These are phyloP conservation scores for Evernia prunastri DNA, from an alignment of 495 filamentous ascomycete genomes.

Conservation along the genomic window DNA sequence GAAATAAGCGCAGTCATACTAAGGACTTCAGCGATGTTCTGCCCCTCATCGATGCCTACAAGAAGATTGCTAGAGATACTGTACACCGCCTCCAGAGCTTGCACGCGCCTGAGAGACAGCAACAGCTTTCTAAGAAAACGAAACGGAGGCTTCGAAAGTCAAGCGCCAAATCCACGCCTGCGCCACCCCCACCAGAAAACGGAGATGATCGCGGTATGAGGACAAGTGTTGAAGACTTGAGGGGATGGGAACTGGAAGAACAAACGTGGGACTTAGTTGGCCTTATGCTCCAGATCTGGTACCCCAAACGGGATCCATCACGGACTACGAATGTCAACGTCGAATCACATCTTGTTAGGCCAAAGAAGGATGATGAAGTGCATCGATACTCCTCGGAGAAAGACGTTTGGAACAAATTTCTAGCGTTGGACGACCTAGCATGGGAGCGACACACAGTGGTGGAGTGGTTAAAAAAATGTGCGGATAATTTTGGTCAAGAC, in stretches of 20 bases:
- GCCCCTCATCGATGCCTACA: constrained; percentile 31
- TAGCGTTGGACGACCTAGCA: constrained; percentile 61
- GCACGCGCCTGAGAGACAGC: constrained; percentile 29
- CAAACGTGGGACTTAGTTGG: constrained; percentile 85
- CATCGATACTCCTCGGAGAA: constrained; percentile 55
- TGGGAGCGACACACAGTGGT: constrained; percentile 68
- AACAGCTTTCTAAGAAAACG: constrained; percentile 28
- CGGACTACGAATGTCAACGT: constrained; percentile 37
- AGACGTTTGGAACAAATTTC: constrained; percentile 58
- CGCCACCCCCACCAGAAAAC: constrained; percentile 2
- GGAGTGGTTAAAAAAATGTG: constrained; percentile 74
- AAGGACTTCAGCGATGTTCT: constrained; percentile 26
- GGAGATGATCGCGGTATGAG: constrained; percentile 3
- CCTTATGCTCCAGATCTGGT: constrained; percentile 50
- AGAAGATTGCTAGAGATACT: constrained; percentile 31
- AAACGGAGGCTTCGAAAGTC: constrained; percentile 21
- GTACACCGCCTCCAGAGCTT: constrained; percentile 30
- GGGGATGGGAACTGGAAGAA: constrained; percentile 61
- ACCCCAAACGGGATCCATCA: constrained; percentile 34
- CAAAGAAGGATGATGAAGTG: constrained; percentile 35
- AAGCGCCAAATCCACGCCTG: constrained; percentile 15
- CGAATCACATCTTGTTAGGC: constrained; percentile 22
- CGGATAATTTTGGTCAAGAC: constrained; percentile 54
- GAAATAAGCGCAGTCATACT: constrained; percentile 2
- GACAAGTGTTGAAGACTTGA: constrained; percentile 47